Conservation (phyloP, 2,329 filamentous ascomycete genomes). For the Nigrograna mackinnonii region DNA sequence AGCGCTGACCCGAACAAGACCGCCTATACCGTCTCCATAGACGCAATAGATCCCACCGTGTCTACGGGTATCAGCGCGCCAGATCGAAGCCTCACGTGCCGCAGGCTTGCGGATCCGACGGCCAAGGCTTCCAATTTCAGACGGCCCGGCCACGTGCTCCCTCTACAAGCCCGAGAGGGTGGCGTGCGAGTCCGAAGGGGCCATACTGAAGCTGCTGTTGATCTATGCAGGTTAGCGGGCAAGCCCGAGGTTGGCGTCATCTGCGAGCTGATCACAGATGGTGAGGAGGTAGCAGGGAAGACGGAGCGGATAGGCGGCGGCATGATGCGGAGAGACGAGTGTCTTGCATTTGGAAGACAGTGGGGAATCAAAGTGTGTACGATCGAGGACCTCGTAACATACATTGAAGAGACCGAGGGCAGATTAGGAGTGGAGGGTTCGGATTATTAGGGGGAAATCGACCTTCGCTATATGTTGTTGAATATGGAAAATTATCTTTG, state of each 20-base stretch:
- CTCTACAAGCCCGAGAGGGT: constrained; percentile 76
- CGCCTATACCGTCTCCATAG: constrained; percentile 90
- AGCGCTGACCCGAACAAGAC: constrained; percentile 82
- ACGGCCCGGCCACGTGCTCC: constrained; percentile 87
- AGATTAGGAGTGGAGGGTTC: constrained; percentile 21
- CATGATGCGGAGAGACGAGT: constrained; percentile 91
- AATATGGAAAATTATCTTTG: too few relatives aligned
- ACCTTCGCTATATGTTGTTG: too few relatives aligned
- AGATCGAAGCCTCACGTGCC: constrained; percentile 82
- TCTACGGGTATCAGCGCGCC: constrained; percentile 90
- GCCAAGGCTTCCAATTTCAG: constrained; percentile 65
- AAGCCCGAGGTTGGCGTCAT: constrained; percentile 77
- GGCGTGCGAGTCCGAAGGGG: constrained; percentile 80
- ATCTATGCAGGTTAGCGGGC: constrained; percentile 84
- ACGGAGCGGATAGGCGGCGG: constrained; percentile 69
- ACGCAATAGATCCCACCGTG: constrained; percentile 66
- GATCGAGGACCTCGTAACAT: constrained; percentile 83
- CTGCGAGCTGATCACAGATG: constrained; percentile 89
- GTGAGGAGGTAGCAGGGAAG: constrained; percentile 69
- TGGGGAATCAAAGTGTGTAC: constrained; percentile 95
- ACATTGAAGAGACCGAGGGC: constrained; percentile 77
- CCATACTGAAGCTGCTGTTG: constrained; percentile 92
- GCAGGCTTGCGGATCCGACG: constrained; percentile 70
- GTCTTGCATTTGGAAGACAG: constrained; percentile 81
- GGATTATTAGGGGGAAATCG: too few relatives aligned